Conservation (phyloP, 768 basidiomycete genomes). For the Strobilomyces dryophilus region DNA sequence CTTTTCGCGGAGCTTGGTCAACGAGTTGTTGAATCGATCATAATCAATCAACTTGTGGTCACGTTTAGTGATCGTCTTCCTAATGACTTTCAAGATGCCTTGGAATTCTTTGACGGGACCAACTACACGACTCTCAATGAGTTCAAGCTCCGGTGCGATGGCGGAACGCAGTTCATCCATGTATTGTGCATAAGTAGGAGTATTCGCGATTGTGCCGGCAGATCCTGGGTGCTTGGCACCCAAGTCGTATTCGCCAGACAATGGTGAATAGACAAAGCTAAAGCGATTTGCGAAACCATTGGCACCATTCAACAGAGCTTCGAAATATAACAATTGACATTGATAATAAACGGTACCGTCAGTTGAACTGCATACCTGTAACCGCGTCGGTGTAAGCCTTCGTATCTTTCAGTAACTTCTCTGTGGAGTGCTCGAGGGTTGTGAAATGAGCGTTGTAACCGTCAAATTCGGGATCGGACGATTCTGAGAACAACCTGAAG, state of each 20-base stretch:
- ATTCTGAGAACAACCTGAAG: conserved; percentile 43
- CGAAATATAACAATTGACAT: neutral
- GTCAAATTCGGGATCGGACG: conserved; percentile 85
- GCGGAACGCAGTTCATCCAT: conserved; percentile 82
- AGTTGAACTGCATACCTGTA: conserved; percentile 40
- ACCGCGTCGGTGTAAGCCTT: conserved; percentile 85
- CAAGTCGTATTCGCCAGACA: conserved; percentile 75
- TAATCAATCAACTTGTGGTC: conserved; percentile 97
- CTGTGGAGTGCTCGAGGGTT: conserved; percentile 71
- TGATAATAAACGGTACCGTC: neutral
- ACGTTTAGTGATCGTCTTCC: conserved; percentile 94
- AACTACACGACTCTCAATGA: conserved; percentile 83
- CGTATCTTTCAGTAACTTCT: conserved; percentile 90
- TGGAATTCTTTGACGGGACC: conserved; percentile 89
- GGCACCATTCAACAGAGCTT: conserved; percentile 66
- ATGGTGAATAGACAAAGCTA: conserved; percentile 57
- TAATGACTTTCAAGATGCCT: conserved; percentile 77
- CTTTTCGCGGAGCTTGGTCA: conserved; percentile 95
- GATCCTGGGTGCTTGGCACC: conserved; percentile 74
- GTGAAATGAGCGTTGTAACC: conserved; percentile 79
- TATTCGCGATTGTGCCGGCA: conserved; percentile 72
- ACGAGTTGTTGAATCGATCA: conserved; percentile 93
- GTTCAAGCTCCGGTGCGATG: conserved; percentile 86
- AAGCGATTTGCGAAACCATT: conserved; percentile 64
- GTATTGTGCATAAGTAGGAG: conserved; percentile 62